phyloP scores from a whole-genome alignment of 305 asterid species.

The Fraxinus floribunda region DNA sequence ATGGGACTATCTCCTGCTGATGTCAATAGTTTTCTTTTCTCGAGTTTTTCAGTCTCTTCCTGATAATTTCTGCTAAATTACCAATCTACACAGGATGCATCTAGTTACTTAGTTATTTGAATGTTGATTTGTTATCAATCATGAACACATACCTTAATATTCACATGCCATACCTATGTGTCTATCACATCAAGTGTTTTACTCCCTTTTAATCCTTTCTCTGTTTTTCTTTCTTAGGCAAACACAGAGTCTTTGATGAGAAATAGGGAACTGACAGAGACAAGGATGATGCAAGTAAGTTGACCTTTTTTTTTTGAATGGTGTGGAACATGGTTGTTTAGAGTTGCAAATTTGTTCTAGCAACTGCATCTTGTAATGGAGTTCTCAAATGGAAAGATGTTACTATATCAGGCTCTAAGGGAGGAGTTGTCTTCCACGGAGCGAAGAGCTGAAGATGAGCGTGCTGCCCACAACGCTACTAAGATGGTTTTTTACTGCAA shows the following conservation, averaged over 20 bases:
- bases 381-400: constrained; percentile 25
- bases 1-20: constrained; percentile 6
- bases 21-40: constrained; percentile 21
- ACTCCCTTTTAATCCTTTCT: not conserved
- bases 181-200: not conserved
- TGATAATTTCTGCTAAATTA: constrained; percentile 11
- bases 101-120: constrained; percentile 12
- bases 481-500: constrained; percentile 60
- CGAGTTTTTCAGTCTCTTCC: constrained; percentile 4
- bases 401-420: constrained; percentile 69
- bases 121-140: constrained; percentile 12
- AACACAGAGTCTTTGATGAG: constrained; percentile 89
- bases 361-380: constrained; percentile 4
- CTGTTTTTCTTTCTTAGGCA: constrained; percentile 47
- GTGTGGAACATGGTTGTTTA: constrained; percentile 24
- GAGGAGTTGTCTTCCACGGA: constrained; percentile 90
- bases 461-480: constrained; percentile 78
- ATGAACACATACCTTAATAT: not conserved
- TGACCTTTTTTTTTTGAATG: constrained; percentile 6
- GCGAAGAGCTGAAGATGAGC: constrained; percentile 98
- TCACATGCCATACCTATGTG: not conserved
- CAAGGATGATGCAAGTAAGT: constrained; percentile 99
- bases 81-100: constrained; percentile 7
- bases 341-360: not conserved
- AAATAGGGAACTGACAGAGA: constrained; percentile 94